Evolutionary conservation across 1,284 basidiomycete species (phyloP), one percentile per base, ranked within the genome.

Genomic region (Puccinia novopanici): DNA sequence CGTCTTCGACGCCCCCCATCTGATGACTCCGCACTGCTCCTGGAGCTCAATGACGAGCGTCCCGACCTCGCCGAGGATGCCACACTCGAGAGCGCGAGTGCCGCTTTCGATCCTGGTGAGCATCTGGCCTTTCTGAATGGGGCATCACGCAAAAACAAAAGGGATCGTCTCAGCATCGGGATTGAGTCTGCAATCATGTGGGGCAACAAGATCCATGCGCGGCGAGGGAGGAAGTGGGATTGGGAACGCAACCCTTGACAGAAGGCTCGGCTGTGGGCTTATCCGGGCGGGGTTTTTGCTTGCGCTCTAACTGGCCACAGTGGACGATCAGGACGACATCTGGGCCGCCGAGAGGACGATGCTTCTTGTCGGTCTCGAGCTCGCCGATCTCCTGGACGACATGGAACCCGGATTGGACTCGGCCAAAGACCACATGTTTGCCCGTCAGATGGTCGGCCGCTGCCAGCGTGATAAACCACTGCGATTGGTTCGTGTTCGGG

Each of bases 371-470:
- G 24, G 76, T 78, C 45, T 78, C 76, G 4, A 78, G 34, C n/a
- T 42, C 17, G 10, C 65, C 50, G 3, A 78, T 78, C 17, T 67
- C 65, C 48, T 78, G 63, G 48, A 78, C 67, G 30, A 78, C 76
- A 17, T 68, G 34, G 24, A 70, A 71, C 17, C 76, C 76, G 52
- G 65, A 54, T 57, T 78, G 76, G 40, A 78, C 76, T 37, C 76
- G 76, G 12, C 76, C 76, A 30, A 78, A 78, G 19, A 78, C 76
- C 19, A 78, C 76, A 57, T 78, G 76, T 27, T 71, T 78, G 27
- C 65, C 76, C 40, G 67, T 78, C n/a, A 78, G 76, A 70, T 78
- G 76, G 8, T 68, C 63, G 27, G 65, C 76, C 15, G 63, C 34
- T 12, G 63, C 48, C n/a, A 78, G 40, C 22, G 76, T 78, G 67